Percentiles rank a stretch among this genome's conserved stretches.
phyloP scores from a whole-genome alignment of 176 grass and related monocot species.

The Rhynchospora pubera region DNA sequence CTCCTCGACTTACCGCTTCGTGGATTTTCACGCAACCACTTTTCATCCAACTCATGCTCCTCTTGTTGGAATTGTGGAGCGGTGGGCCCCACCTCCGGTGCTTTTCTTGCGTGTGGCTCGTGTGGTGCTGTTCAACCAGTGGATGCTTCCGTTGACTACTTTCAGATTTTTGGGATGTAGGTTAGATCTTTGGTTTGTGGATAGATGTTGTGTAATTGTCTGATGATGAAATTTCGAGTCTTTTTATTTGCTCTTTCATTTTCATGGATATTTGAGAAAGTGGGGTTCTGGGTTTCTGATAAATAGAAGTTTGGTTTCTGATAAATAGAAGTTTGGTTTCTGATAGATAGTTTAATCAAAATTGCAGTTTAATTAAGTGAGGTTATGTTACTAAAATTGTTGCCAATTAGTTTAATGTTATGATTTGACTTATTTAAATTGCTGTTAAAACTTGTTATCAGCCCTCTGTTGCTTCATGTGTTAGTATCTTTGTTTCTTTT shows the following conservation, averaged over 20 bases:
- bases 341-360: neutral
- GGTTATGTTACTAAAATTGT: too few species aligned
- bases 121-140: slow-evolving; percentile 80
- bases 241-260: neutral
- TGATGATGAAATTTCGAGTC: neutral
- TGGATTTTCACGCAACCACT: neutral
- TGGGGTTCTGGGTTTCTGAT: neutral
- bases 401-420: too few species aligned
- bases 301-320: neutral
- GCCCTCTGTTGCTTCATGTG: too few species aligned
- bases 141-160: slow-evolving; percentile 59
- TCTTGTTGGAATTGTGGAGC: slow-evolving; percentile 76
- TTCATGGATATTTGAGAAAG: neutral
- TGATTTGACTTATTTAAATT: too few species aligned
- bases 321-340: neutral
- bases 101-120: slow-evolving; percentile 68
- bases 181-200: neutral
- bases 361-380: too few species aligned
- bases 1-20: slow-evolving; percentile 15
- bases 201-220: neutral
- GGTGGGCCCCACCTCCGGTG: slow-evolving; percentile 6
- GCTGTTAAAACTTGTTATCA: too few species aligned
- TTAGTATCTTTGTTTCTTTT: too few species aligned
- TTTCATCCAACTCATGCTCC: slow-evolving; percentile 1
- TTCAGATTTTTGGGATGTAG: slow-evolving; percentile 86